Percentiles rank a stretch among this genome's conserved stretches.
Evolutionary conservation across 1,284 basidiomycete species (phyloP).

Genomic region (Tilletia horrida): DNA sequence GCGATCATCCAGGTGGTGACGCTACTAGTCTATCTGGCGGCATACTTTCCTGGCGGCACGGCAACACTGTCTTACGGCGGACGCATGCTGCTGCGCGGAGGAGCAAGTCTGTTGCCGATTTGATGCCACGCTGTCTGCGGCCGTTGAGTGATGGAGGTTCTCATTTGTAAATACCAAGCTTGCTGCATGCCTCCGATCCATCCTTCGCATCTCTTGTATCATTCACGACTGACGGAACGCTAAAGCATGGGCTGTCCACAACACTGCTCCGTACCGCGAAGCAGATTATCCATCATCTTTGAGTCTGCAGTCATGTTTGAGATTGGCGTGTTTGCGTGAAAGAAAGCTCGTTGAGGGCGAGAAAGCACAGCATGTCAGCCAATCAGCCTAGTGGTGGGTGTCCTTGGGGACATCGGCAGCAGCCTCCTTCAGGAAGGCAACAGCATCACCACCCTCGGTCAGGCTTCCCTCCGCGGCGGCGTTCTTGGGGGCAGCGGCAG

Average conservation of each 20-base stretch:
- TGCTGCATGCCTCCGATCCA: too few species aligned
- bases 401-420: constrained; percentile 50
- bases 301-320: too few species aligned
- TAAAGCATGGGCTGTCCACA: too few species aligned
- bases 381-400: constrained; percentile 47
- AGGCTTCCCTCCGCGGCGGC: constrained; percentile 29
- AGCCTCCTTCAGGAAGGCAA: constrained; percentile 53
- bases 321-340: too few species aligned
- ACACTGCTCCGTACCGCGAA: too few species aligned
- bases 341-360: too few species aligned
- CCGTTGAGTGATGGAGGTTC: background rate
- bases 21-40: constrained; percentile 46
- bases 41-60: constrained; percentile 51
- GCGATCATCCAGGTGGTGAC: constrained; percentile 47
- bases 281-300: too few species aligned
- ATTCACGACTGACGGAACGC: too few species aligned
- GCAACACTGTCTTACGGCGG: constrained; percentile 36
- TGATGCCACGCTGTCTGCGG: background rate
- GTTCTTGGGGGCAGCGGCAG: constrained; percentile 33
- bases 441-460: constrained; percentile 50
- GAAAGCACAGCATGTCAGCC: background rate
- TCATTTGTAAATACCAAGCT: background rate
- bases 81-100: background rate
- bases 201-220: too few species aligned
- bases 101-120: background rate